Evolutionary conservation across 768 basidiomycete species (phyloP).

Genomic region (Boletus rufocinnamomeus): DNA sequence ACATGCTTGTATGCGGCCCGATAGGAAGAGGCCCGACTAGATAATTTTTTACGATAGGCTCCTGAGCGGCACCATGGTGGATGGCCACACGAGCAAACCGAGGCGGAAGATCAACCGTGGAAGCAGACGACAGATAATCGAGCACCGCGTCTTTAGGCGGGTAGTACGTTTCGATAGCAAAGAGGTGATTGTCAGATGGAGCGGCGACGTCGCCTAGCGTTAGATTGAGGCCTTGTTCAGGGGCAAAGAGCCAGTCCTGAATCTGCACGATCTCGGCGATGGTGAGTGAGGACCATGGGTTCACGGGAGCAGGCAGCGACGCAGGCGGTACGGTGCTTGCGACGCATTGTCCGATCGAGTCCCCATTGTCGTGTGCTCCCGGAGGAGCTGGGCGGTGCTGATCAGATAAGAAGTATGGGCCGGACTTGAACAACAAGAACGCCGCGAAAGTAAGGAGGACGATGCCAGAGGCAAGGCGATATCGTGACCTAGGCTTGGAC

Average conservation of each 20-base stretch:
- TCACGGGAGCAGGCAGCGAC: constrained; percentile 43
- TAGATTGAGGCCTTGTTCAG: constrained; percentile 49
- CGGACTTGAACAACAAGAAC: constrained; percentile 15
- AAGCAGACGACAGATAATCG: constrained; percentile 44
- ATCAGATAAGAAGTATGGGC: constrained; percentile 4
- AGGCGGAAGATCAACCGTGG: constrained; percentile 30
- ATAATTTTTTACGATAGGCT: constrained; percentile 53
- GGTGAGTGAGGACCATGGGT: constrained; percentile 55
- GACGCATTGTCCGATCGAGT: constrained; percentile 37
- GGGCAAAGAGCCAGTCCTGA: constrained; percentile 46
- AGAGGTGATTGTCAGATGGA: constrained; percentile 52
- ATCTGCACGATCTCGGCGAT: constrained; percentile 46
- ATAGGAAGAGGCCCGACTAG: constrained; percentile 61
- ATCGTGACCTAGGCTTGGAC: constrained; percentile 10
- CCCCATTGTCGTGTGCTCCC: background rate
- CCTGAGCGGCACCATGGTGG: constrained; percentile 45
- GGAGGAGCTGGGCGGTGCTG: background rate
- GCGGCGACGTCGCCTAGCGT: constrained; percentile 37
- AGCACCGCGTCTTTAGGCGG: constrained; percentile 52
- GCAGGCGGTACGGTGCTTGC: constrained; percentile 36
- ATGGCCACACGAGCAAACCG: constrained; percentile 52
- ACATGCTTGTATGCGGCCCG: constrained; percentile 39
- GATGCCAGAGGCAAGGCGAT: constrained; percentile 16
- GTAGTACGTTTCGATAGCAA: constrained; percentile 49
- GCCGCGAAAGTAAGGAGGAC: constrained; percentile 13